Conservation (phyloP, 805 yeast genomes). For the Sungouiella blattae region DNA sequence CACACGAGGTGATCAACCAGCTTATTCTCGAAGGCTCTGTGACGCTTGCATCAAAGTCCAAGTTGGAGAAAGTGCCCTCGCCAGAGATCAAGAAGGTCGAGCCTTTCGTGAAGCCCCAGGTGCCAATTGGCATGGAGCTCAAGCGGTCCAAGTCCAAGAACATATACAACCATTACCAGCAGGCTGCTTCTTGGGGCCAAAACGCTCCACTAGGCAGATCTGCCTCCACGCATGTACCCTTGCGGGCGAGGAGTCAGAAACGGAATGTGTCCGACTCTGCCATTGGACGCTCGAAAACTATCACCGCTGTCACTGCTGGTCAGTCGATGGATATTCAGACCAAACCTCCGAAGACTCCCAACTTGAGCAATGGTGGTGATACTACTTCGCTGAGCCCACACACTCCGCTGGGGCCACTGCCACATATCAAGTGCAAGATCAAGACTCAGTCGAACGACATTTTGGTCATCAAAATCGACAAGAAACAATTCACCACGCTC, state of each 20-base stretch:
- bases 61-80: background rate
- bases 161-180: conserved; percentile 33
- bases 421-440: conserved; percentile 25
- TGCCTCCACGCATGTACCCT: conserved; percentile 7
- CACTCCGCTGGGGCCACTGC: conserved; percentile 1
- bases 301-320: conserved; percentile 2
- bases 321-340: background rate
- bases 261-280: background rate
- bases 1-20: conserved; percentile 11
- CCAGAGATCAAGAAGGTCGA: background rate
- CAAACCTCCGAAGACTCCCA: background rate
- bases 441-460: conserved; percentile 24
- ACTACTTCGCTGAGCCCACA: background rate
- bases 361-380: background rate
- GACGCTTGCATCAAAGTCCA: conserved; percentile 11
- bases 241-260: conserved; percentile 1
- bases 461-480: conserved; percentile 23
- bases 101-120: background rate
- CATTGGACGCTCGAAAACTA: conserved; percentile 7
- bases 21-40: conserved; percentile 16
- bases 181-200: conserved; percentile 10
- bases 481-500: conserved; percentile 17
- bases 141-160: conserved; percentile 24
- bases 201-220: conserved; percentile 10
- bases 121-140: background rate